These are phyloP conservation scores for Rhodomyrtus psidioides DNA, from an alignment of 441 rosid species.

Conservation along the genomic window DNA sequence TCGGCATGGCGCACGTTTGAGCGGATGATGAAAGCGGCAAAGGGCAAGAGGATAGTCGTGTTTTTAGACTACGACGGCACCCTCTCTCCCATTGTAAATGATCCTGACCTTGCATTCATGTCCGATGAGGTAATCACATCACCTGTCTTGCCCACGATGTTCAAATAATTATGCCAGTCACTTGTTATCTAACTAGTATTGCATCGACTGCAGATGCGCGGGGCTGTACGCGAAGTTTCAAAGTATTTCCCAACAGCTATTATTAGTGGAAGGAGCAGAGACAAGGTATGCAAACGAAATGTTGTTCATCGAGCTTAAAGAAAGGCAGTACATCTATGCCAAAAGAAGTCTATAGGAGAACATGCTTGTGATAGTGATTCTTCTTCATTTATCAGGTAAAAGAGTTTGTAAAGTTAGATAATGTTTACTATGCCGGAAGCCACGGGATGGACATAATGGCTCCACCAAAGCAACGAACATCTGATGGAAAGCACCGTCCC, in stretches of 20 bases:
- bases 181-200: neutral
- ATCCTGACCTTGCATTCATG: constrained; percentile 36
- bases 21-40: constrained; percentile 17
- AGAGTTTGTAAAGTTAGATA: constrained; percentile 25
- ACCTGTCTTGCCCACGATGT: neutral
- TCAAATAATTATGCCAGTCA: neutral
- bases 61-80: constrained; percentile 50
- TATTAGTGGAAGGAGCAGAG: constrained; percentile 35
- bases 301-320: neutral
- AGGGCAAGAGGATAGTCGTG: constrained; percentile 33
- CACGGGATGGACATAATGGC: constrained; percentile 46
- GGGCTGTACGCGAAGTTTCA: constrained; percentile 31
- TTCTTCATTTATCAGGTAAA: constrained; percentile 17
- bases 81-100: constrained; percentile 36
- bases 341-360: neutral
- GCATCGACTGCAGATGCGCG: constrained; percentile 25
- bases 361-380: neutral
- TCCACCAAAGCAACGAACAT: constrained; percentile 15
- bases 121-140: constrained; percentile 20
- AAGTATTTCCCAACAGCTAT: constrained; percentile 35
- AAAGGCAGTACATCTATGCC: neutral
- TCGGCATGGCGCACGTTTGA: constrained; percentile 27
- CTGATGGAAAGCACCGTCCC: constrained; percentile 9
- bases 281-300: constrained; percentile 18
- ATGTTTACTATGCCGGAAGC: constrained; percentile 43